These are phyloP conservation scores for Sarocladium strictum DNA, from an alignment of 2,329 filamentous ascomycete species.

Conservation along the genomic window DNA sequence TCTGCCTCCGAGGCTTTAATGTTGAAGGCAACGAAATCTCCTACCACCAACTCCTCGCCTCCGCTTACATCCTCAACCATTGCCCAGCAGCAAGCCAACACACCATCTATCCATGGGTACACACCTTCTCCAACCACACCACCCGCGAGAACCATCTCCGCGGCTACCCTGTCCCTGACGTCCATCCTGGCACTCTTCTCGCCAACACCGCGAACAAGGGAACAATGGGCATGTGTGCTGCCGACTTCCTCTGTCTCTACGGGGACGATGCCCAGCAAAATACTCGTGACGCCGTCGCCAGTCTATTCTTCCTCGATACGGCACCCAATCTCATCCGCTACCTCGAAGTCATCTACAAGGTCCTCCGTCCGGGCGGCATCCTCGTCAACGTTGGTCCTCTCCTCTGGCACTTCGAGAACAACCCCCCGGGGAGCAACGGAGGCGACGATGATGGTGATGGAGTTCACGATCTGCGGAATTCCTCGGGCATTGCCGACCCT, in stretches of 20 bases:
- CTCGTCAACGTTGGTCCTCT: constrained; percentile 89
- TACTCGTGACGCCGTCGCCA: constrained; percentile 74
- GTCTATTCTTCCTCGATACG: constrained; percentile 95
- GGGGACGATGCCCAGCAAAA: constrained; percentile 53
- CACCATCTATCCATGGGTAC: constrained; percentile 76
- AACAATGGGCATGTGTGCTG: constrained; percentile 86
- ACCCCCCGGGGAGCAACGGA: constrained; percentile 52
- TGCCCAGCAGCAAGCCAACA: constrained; percentile 57
- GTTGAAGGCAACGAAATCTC: constrained; percentile 94
- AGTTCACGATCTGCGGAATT: constrained; percentile 41
- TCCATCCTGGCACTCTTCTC: constrained; percentile 61
- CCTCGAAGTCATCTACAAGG: constrained; percentile 73
- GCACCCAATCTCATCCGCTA: constrained; percentile 90
- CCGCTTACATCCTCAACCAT: constrained; percentile 67
- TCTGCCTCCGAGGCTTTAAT: constrained; percentile 66
- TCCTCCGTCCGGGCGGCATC: constrained; percentile 69
- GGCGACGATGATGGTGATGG: constrained; percentile 45
- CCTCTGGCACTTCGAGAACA: constrained; percentile 91
- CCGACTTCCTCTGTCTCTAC: constrained; percentile 90
- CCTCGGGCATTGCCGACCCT: constrained; percentile 74
- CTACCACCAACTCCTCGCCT: constrained; percentile 91
- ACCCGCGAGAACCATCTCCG: constrained; percentile 69
- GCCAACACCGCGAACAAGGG: constrained; percentile 36
- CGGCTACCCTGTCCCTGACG: constrained; percentile 70
- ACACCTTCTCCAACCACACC: constrained; percentile 81